These are phyloP conservation scores for Ananas comosus DNA, from an alignment of 176 grass and related monocot species.

Conservation along the genomic window DNA sequence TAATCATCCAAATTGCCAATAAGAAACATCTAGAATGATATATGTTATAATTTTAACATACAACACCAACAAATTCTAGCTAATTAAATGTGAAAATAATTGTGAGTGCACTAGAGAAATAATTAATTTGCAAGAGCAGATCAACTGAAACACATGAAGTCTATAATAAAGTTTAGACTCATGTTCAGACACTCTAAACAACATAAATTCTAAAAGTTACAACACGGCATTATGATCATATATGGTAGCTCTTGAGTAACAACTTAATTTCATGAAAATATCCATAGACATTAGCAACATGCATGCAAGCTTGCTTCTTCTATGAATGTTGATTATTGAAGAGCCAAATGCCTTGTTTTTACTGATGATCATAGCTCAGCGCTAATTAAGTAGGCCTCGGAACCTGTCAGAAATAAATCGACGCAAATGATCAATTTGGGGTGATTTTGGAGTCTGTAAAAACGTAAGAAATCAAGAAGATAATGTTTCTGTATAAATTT, in stretches of 20 bases:
- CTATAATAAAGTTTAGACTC: constrained; percentile 24
- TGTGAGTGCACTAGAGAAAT: too few relatives aligned
- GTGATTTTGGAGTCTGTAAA: not conserved
- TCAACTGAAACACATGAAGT: constrained; percentile 21
- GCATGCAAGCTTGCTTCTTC: constrained; percentile 12
- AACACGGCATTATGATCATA: not conserved
- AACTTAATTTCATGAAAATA: not conserved
- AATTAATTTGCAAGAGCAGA: too few relatives aligned
- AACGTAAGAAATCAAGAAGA: not conserved
- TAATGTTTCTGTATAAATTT: not conserved
- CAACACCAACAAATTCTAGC: too few relatives aligned
- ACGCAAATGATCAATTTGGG: not conserved
- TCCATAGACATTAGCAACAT: constrained; percentile 6
- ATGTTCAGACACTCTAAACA: constrained; percentile 13
- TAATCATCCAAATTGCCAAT: too few relatives aligned
- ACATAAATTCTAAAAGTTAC: constrained; percentile 1
- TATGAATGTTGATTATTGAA: constrained; percentile 3
- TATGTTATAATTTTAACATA: too few relatives aligned
- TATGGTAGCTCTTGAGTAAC: not conserved
- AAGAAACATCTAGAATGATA: too few relatives aligned
- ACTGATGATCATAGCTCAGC: not conserved
- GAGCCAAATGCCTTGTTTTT: not conserved
- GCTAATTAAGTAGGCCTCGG: constrained; percentile 21
- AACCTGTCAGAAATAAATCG: constrained; percentile 16
- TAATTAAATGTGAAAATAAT: too few relatives aligned